Conservation (phyloP, 2,329 filamentous ascomycete genomes). For the Calonectria honghensis region DNA sequence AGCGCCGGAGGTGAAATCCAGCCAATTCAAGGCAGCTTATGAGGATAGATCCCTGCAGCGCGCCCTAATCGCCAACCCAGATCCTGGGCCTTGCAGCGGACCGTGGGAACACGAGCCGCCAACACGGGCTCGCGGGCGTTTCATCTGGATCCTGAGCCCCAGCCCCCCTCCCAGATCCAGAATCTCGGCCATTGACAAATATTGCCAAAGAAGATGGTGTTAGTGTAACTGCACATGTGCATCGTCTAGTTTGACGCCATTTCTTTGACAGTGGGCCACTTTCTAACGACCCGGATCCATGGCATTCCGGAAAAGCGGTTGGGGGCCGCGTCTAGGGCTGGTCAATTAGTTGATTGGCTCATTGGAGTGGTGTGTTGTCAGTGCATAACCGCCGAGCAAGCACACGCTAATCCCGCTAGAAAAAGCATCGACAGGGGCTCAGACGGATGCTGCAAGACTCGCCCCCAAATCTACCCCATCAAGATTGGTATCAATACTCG, state of each 20-base stretch:
- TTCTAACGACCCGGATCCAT: neutral
- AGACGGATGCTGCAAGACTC: neutral
- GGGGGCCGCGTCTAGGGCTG: neutral
- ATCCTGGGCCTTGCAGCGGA: neutral
- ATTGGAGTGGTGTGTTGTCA: slow-evolving; percentile 1
- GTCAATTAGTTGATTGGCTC: neutral
- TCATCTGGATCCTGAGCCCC: too few species aligned
- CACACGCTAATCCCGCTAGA: neutral
- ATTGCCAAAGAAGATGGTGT: neutral
- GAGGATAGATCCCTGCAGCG: neutral
- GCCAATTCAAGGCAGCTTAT: neutral
- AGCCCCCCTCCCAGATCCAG: neutral
- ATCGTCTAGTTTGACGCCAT: neutral
- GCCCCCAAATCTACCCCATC: too few species aligned
- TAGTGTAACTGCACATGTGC: neutral
- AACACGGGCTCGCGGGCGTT: neutral
- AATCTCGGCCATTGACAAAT: neutral
- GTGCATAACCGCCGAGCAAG: slow-evolving; percentile 3
- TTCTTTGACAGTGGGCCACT: neutral
- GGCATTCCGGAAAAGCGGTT: neutral
- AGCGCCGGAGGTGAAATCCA: neutral
- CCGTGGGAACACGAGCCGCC: neutral
- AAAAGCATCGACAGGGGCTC: neutral
- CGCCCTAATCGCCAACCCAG: neutral
- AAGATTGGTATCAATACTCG: too few species aligned